Conservation (phyloP, 1,284 basidiomycete genomes). For the Phylloporus sp. region DNA sequence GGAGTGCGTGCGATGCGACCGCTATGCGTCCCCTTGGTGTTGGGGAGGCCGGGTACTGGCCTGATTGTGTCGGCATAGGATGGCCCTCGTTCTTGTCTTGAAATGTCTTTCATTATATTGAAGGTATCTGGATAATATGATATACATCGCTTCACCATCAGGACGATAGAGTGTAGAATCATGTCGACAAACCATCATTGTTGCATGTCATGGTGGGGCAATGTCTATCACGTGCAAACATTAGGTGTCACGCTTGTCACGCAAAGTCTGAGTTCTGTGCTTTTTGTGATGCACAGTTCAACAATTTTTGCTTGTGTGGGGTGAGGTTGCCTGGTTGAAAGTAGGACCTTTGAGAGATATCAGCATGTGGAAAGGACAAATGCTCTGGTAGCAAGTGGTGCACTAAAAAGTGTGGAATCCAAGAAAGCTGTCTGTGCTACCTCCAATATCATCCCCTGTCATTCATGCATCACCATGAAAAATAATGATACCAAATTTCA, state of each 20-base stretch:
- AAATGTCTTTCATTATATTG: background rate
- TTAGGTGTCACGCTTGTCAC: background rate
- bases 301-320: background rate
- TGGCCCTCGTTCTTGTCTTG: background rate
- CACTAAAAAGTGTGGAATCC: background rate
- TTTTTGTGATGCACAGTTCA: background rate
- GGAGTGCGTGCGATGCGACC: no score
- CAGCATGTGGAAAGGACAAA: background rate
- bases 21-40: no score
- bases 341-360: background rate
- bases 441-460: background rate
- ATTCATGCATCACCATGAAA: background rate
- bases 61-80: background rate
- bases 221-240: background rate
- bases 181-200: background rate
- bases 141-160: background rate
- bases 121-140: background rate
- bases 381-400: background rate
- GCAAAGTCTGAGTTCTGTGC: background rate
- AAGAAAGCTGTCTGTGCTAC: background rate
- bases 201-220: no score
- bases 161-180: background rate
- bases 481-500: background rate
- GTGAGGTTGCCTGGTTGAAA: background rate
- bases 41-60: no score